Evolutionary conservation across 768 basidiomycete genomes (phyloP).

Genomic region (Hemileccinum rubropunctum): DNA sequence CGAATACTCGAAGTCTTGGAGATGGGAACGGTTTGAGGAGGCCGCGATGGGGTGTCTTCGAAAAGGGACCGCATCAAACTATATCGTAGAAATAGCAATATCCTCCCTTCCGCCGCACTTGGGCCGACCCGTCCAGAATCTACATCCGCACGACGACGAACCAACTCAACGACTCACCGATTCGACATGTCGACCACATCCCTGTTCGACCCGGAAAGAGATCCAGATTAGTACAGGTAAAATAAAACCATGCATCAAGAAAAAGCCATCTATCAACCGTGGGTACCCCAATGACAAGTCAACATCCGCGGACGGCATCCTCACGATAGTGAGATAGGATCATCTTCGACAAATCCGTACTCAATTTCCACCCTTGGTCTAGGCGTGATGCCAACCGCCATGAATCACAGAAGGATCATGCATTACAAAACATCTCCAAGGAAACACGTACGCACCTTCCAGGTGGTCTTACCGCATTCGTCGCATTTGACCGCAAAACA

Average conservation of each 20-base stretch:
- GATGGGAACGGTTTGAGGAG: conserved; percentile 23
- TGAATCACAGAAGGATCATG: conserved; percentile 16
- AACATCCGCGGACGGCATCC: conserved; percentile 16
- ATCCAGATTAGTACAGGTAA: conserved; percentile 6
- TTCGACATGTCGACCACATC: conserved; percentile 68
- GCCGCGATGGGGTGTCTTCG: conserved; percentile 32
- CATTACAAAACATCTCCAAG: conserved; percentile 23
- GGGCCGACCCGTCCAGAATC: conserved; percentile 17
- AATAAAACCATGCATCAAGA: background rate
- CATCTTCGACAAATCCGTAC: conserved; percentile 7
- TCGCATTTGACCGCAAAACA: conserved; percentile 60
- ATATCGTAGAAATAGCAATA: conserved; percentile 24
- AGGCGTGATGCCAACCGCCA: conserved; percentile 16
- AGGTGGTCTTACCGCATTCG: conserved; percentile 66
- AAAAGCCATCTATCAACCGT: background rate
- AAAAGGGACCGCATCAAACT: conserved; percentile 37
- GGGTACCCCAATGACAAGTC: conserved; percentile 3
- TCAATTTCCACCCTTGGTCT: conserved; percentile 14
- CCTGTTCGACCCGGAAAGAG: conserved; percentile 39
- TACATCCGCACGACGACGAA: conserved; percentile 10
- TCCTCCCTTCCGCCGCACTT: conserved; percentile 5
- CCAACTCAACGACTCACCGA: conserved; percentile 41
- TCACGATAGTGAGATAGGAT: conserved; percentile 8
- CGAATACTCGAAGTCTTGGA: conserved; percentile 14
- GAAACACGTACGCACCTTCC: conserved; percentile 51